These are phyloP conservation scores for Kodamaea derodonti DNA, from an alignment of 1,139 yeast genomes.

Conservation along the genomic window DNA sequence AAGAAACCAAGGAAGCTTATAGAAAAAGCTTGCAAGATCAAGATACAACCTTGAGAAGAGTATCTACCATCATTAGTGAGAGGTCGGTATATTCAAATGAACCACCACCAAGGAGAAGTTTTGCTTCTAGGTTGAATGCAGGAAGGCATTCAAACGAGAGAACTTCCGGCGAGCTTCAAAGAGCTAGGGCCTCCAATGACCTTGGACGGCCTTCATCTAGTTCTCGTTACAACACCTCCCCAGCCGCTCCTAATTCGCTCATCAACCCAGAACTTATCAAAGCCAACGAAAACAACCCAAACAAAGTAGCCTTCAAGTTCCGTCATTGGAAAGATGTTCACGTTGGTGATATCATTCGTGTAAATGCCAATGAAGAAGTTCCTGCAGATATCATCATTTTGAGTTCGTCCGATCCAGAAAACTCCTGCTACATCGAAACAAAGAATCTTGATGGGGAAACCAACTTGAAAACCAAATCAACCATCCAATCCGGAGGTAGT, in stretches of 20 bases:
- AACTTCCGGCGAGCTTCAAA: slow-evolving; percentile 1
- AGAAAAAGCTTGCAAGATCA: slow-evolving; percentile 24
- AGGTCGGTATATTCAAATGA: slow-evolving; percentile 15
- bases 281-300: slow-evolving; percentile 15
- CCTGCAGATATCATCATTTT: slow-evolving; percentile 87
- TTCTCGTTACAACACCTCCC: slow-evolving; percentile 1
- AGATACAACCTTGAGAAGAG: slow-evolving; percentile 31
- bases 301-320: slow-evolving; percentile 48
- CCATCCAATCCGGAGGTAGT: slow-evolving; percentile 65
- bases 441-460: slow-evolving; percentile 97
- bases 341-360: slow-evolving; percentile 86
- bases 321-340: slow-evolving; percentile 83
- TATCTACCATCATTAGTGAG: slow-evolving; percentile 41
- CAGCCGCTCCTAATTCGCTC: slow-evolving; percentile 24
- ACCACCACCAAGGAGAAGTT: slow-evolving; percentile 5
- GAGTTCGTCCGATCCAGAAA: slow-evolving; percentile 83
- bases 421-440: slow-evolving; percentile 90
- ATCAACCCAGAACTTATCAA: slow-evolving; percentile 30
- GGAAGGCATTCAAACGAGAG: slow-evolving; percentile 9
- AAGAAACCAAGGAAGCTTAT: slow-evolving; percentile 24
- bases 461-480: slow-evolving; percentile 76
- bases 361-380: slow-evolving; percentile 83
- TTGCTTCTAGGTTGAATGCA: slow-evolving; percentile 1
- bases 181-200: not conserved
- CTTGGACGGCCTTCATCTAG: slow-evolving; percentile 2